Percentiles rank a stretch among this genome's conserved stretches.
Evolutionary conservation across 2,329 filamentous ascomycete genomes (phyloP).

Genomic region (Clonostachys byssicola): DNA sequence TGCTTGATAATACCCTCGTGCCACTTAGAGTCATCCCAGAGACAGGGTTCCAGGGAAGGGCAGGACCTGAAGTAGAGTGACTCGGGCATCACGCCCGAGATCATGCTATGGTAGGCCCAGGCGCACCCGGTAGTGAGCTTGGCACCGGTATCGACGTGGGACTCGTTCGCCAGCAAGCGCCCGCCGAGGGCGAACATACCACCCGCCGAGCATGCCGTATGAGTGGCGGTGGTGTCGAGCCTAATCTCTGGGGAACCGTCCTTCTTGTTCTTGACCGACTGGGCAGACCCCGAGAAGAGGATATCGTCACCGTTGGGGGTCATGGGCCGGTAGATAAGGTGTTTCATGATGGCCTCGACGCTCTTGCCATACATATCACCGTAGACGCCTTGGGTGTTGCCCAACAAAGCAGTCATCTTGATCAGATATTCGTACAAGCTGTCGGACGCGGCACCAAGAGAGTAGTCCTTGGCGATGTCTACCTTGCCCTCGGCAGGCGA

Average conservation of each 20-base stretch:
- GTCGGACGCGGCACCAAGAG: conserved; percentile 47
- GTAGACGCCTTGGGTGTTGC: conserved; percentile 56
- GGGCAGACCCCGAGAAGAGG: conserved; percentile 48
- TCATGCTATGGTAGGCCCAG: conserved; percentile 50
- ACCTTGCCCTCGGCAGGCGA: conserved; percentile 40
- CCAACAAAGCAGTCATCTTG: conserved; percentile 61
- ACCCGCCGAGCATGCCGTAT: conserved; percentile 61
- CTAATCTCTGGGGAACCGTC: conserved; percentile 35
- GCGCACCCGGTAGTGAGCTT: conserved; percentile 49
- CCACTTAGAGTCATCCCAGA: conserved; percentile 23
- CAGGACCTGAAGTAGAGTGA: conserved; percentile 37
- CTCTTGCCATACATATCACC: conserved; percentile 57
- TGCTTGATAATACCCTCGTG: conserved; percentile 13
- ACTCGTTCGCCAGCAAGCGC: conserved; percentile 42
- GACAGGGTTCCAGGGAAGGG: conserved; percentile 11
- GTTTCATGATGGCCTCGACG: conserved; percentile 53
- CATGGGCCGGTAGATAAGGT: conserved; percentile 69
- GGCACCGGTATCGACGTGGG: conserved; percentile 40
- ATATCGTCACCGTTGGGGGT: conserved; percentile 57
- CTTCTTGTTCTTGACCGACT: conserved; percentile 26
- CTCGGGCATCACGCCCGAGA: conserved; percentile 52
- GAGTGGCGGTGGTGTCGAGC: conserved; percentile 39
- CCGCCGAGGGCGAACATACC: conserved; percentile 62
- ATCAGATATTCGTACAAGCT: conserved; percentile 57
- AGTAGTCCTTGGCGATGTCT: conserved; percentile 30